Conservation (phyloP, 257 asterid species). For the Solanum peruvianum region DNA sequence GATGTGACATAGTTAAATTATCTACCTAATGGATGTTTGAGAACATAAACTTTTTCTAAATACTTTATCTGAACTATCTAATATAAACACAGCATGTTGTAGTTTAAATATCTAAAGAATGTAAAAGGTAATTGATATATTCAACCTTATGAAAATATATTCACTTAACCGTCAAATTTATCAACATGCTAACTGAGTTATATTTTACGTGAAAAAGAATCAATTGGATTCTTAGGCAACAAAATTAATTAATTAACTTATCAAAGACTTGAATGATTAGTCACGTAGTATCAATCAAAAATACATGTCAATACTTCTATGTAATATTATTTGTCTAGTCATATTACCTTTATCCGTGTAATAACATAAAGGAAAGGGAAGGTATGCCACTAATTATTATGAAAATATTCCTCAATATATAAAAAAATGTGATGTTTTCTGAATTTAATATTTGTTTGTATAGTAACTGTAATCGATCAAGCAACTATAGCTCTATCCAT, state of each 20-base stretch:
- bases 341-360: neutral
- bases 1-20: neutral
- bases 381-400: neutral
- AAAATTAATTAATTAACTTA: neutral
- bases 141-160: neutral
- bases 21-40: neutral
- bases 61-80: neutral
- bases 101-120: neutral
- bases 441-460: neutral
- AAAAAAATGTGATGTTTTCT: neutral
- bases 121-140: neutral
- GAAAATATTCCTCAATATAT: neutral
- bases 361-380: neutral
- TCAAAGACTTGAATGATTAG: neutral
- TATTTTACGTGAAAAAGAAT: neutral
- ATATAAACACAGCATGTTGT: neutral
- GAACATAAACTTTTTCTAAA: too few relatives aligned
- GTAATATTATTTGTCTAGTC: too few relatives aligned
- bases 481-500: conserved; percentile 18
- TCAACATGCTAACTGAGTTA: neutral
- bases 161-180: neutral
- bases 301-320: too few relatives aligned
- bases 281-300: neutral
- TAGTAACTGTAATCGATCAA: conserved; percentile 21
- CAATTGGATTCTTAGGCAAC: neutral